Percentiles rank a stretch among this genome's conserved stretches.
phyloP scores from a whole-genome alignment of 108 stramenopile genomes.

The Skeletonema potamos region DNA sequence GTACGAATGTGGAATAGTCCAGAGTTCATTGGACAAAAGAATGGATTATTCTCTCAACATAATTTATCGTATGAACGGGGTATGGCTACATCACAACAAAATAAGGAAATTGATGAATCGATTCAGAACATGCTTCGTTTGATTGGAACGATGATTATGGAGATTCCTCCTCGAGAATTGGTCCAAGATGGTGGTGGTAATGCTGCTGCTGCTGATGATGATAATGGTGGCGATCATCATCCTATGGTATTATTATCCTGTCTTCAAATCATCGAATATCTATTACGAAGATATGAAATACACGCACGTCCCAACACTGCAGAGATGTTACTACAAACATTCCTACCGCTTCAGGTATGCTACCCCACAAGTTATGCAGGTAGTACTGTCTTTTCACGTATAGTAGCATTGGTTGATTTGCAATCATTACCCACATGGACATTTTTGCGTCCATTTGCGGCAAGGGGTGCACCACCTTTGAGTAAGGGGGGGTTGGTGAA shows the following conservation, averaged over 20 bases:
- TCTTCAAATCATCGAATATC: constrained; percentile 73
- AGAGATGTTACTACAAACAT: constrained; percentile 32
- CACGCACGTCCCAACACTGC: constrained; percentile 53
- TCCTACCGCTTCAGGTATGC: constrained; percentile 40
- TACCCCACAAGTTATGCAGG: constrained; percentile 30
- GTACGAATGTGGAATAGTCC: background rate
- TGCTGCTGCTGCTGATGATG: no score
- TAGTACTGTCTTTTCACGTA: constrained; percentile 49
- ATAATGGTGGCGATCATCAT: background rate
- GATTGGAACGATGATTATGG: constrained; percentile 11
- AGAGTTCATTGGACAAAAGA: background rate
- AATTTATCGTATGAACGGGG: constrained; percentile 47
- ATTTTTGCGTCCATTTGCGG: constrained; percentile 67
- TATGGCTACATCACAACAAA: constrained; percentile 24
- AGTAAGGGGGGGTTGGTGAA: constrained; percentile 54
- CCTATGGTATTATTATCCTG: constrained; percentile 8
- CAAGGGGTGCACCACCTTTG: constrained; percentile 21
- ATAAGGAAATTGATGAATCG: constrained; percentile 26
- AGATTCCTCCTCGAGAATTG: constrained; percentile 4
- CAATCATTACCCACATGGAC: constrained; percentile 47
- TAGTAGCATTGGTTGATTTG: constrained; percentile 62
- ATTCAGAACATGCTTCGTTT: constrained; percentile 24
- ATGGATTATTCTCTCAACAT: background rate
- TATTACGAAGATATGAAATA: constrained; percentile 69
- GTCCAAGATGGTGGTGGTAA: background rate